Conservation (phyloP, 768 basidiomycete species). For the Tulasnella sp. region DNA sequence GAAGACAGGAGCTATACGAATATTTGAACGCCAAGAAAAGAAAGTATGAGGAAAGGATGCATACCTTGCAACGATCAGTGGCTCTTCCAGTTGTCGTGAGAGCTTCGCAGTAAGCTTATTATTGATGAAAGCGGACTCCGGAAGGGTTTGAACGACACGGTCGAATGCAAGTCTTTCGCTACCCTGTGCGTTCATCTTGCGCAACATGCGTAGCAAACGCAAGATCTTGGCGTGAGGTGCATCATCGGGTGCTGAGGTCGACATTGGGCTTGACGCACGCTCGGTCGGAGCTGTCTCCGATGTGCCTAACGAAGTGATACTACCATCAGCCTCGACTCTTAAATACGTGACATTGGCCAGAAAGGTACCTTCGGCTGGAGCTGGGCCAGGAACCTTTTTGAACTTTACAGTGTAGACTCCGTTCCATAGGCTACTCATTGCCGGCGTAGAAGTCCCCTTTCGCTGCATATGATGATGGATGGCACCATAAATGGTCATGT, state of each 20-base stretch:
- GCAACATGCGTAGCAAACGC: slow-evolving; percentile 76
- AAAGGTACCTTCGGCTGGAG: slow-evolving; percentile 51
- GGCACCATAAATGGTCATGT: slow-evolving; percentile 92
- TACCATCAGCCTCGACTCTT: neutral
- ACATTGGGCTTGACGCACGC: slow-evolving; percentile 52
- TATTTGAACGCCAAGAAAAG: neutral
- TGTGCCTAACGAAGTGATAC: neutral
- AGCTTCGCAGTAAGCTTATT: slow-evolving; percentile 97
- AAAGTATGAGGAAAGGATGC: slow-evolving; percentile 22
- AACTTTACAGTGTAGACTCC: slow-evolving; percentile 86
- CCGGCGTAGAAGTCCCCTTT: slow-evolving; percentile 48
- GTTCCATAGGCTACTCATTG: slow-evolving; percentile 71
- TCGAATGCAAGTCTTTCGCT: slow-evolving; percentile 15
- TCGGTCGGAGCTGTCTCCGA: slow-evolving; percentile 23
- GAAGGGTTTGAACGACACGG: slow-evolving; percentile 38
- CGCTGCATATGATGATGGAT: slow-evolving; percentile 85
- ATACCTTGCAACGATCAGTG: slow-evolving; percentile 97
- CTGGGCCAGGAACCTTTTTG: slow-evolving; percentile 82
- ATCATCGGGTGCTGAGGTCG: slow-evolving; percentile 75
- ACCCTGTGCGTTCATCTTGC: slow-evolving; percentile 60
- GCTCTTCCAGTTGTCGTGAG: slow-evolving; percentile 93
- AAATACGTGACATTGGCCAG: neutral
- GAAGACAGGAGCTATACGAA: slow-evolving; percentile 69
- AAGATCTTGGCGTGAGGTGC: slow-evolving; percentile 84
- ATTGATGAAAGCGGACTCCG: slow-evolving; percentile 85